Evolutionary conservation across 2,329 filamentous ascomycete genomes (phyloP), one percentile per base, ranked within the genome.

Genomic region (Botrytis cinerea): DNA sequence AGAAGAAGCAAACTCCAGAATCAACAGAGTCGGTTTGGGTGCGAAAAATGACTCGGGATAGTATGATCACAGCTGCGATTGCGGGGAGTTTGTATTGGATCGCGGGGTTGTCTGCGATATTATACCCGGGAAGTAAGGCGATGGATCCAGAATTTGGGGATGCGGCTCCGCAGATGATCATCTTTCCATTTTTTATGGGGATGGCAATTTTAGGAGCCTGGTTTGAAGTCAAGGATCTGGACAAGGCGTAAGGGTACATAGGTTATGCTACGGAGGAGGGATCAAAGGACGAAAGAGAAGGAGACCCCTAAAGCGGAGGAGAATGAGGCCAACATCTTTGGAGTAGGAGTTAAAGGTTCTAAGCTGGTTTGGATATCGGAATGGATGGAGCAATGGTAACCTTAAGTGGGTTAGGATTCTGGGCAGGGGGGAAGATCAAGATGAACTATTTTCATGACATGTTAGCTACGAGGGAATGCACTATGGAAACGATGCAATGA

Each of bases 71-170:
- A 0, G 82, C 82, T 1, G 82, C 82, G 1, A 70, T 84, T 63
- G 74, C 86, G 2, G 84, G 82, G 0, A 82, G 79, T 51, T 73
- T 87, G 69, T 86, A 86, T 73, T 86, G 84, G 78, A 66, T 83
- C 6, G 83, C 85, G 3, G 83, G 81, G 14, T 40, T 86, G 63
- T 83, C 80, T 71, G 85, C 82, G 2, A 82, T 84, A 28, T 75
- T 85, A 51, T 87, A 87, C 76, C 86, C 85, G 0, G 85, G 84
- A 1, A 82, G 82, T 18, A 74, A 78, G 48, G 83, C 81, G 72
- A 78, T 81, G 28, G 85, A 87, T 81, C 85, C 84, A 6, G 83
- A 86, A 76, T 85, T 85, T 71, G 81, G 81, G 2, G 81, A 81
- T 22, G 80, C 80, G 4, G 78, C 78, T 60, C 82, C 82, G 10